Conservation (phyloP, 257 asterid species). For the Eustoma russellianum region DNA sequence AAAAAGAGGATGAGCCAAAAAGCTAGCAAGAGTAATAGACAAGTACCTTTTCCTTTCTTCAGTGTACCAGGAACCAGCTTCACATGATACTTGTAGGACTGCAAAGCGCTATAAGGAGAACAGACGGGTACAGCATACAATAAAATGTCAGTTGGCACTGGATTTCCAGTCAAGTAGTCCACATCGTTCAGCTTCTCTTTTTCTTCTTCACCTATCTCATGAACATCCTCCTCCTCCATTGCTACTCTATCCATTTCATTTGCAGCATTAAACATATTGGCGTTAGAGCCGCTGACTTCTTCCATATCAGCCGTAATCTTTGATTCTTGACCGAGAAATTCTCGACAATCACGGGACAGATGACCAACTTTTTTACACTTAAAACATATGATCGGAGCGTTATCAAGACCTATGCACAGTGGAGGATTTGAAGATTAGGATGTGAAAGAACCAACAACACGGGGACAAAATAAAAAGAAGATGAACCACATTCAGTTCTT, state of each 20-base stretch:
- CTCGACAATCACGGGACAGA: conserved; percentile 77
- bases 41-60: conserved; percentile 89
- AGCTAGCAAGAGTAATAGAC: background rate
- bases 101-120: conserved; percentile 82
- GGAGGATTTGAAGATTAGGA: no score
- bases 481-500: no score
- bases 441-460: no score
- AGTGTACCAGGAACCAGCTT: conserved; percentile 88
- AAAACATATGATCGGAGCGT: conserved; percentile 71
- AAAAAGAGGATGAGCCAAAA: no score
- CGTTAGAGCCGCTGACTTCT: conserved; percentile 10
- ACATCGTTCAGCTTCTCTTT: conserved; percentile 71
- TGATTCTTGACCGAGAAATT: conserved; percentile 38
- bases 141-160: conserved; percentile 59
- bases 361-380: conserved; percentile 88
- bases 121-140: conserved; percentile 90
- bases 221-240: conserved; percentile 95
- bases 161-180: conserved; percentile 92
- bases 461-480: no score
- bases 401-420: conserved; percentile 31
- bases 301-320: conserved; percentile 27
- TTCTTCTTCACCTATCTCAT: conserved; percentile 97
- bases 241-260: conserved; percentile 50
- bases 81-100: conserved; percentile 83
- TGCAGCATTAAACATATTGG: conserved; percentile 7